Percentiles rank a stretch among this genome's conserved stretches.
Conservation (phyloP, 441 rosid species). For the Mallotus japonicus region DNA sequence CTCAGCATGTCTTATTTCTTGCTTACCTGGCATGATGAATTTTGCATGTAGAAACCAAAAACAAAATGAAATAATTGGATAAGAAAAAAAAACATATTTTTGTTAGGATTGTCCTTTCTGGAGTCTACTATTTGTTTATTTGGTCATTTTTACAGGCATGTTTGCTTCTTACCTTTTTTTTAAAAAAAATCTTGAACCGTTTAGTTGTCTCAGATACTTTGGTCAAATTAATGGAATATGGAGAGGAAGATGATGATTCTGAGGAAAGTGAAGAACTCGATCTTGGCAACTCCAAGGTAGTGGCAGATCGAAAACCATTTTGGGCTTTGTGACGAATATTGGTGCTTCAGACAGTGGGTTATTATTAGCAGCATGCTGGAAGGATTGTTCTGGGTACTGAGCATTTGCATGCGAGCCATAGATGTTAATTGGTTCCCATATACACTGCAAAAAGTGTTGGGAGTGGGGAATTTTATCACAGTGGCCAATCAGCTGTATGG, state of each 20-base stretch:
- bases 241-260: constrained; percentile 75
- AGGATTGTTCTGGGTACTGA: constrained; percentile 2
- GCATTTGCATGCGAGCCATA: background rate
- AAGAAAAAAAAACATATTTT: background rate
- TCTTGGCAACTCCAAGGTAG: constrained; percentile 23
- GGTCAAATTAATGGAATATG: constrained; percentile 83
- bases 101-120: background rate
- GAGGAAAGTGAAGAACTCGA: constrained; percentile 44
- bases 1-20: background rate
- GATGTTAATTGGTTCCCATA: background rate
- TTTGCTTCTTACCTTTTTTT: constrained; percentile 5
- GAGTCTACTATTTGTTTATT: background rate
- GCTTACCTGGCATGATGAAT: constrained; percentile 1
- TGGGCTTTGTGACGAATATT: constrained; percentile 51
- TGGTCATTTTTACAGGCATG: background rate
- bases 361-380: background rate
- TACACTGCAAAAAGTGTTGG: background rate
- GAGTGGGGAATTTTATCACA: background rate
- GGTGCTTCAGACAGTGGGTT: background rate
- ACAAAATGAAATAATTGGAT: background rate
- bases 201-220: constrained; percentile 65
- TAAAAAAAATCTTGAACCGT: background rate
- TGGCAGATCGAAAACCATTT: constrained; percentile 51
- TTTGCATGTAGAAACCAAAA: background rate
- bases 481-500: background rate